These are phyloP conservation scores for Ascochyta viciae-villosae DNA, from an alignment of 2,329 filamentous ascomycete species.

Conservation along the genomic window DNA sequence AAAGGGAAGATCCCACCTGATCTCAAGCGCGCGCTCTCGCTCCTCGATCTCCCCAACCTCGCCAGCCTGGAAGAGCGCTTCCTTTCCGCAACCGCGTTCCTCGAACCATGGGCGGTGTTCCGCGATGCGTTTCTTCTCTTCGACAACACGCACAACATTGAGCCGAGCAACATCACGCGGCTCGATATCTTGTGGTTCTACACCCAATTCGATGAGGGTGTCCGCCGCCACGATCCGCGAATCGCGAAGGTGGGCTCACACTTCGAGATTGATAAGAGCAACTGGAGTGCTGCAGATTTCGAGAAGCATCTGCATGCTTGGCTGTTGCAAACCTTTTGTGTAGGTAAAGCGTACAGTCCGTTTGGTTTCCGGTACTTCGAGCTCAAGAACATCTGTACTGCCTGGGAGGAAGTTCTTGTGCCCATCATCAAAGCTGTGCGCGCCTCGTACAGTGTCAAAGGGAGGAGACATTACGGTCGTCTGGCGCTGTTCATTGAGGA, in stretches of 20 bases:
- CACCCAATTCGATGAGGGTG: conserved; percentile 39
- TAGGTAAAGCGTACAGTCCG: conserved; percentile 40
- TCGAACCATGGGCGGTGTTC: conserved; percentile 40
- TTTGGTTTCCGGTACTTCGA: conserved; percentile 40
- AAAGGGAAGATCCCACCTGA: conserved; percentile 26
- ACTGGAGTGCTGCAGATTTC: conserved; percentile 36
- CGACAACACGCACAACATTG: conserved; percentile 17
- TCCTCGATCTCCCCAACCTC: conserved; percentile 29
- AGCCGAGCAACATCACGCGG: conserved; percentile 27
- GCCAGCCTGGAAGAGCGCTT: conserved; percentile 38
- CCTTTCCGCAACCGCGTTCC: conserved; percentile 38
- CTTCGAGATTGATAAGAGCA: conserved; percentile 34
- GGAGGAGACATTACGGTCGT: conserved; percentile 40
- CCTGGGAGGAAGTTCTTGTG: conserved; percentile 39
- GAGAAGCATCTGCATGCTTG: conserved; percentile 45
- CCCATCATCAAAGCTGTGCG: conserved; percentile 42
- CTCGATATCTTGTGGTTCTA: conserved; percentile 42
- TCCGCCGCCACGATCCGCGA: conserved; percentile 36
- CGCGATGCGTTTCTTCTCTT: conserved; percentile 39
- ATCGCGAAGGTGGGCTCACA: conserved; percentile 24
- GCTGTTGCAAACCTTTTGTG: conserved; percentile 42
- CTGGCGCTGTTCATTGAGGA: conserved; percentile 43
- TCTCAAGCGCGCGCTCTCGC: conserved; percentile 33
- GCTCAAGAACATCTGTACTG: conserved; percentile 33
- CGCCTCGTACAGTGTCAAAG: conserved; percentile 35